Base-by-base conservation (phyloP, 208 protist species). In the Acanthamoeba triangularis region DNA sequence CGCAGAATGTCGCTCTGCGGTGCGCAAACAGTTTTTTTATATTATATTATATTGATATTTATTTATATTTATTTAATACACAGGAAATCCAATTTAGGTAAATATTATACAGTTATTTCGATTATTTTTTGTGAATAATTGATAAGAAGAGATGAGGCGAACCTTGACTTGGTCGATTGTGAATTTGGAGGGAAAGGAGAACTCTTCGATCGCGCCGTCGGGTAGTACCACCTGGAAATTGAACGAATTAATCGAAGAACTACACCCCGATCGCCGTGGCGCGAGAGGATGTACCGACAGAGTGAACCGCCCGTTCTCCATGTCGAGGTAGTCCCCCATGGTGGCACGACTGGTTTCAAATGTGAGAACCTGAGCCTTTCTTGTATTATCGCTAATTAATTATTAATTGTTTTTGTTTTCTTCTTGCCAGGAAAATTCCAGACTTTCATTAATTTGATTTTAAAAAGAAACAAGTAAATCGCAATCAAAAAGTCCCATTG, bases 151-250 rank as follows among this genome's bases (percentile, higher is more conserved):
- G 33, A 33, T 78, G 11, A 56, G 28, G 16, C 76, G 20, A 44
- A 92, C 85, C 85, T 92, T 92, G 52, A 92, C 85, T 65, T 92
- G 85, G 54, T 92, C 85, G 0, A 92, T 72, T 23, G 85, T 92
- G 61, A 92, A 92, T 35, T 92, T 92, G 54, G 85, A 92, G 37
- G 85, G 85, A 69, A 92, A 92, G 25, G 54, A 72, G 41, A 92
- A 92, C 52, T 65, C 85, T 69, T 92, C 85, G 11, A 33, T 63
- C 52, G 11, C 52, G 20, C 85, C 85, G 61, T 92, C 56, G 5
- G 85, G 85, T 54, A 92, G 11, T 1, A 69, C 56, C 54, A 92
- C 85, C 85, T 92, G 35, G 30, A 18, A 7, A 56, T 56, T 0
- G 28, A 41, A 13, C 2, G 59, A 28, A 65, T n/a, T 16, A 65